Conservation (phyloP, 768 basidiomycete genomes). For the Russula sp. region DNA sequence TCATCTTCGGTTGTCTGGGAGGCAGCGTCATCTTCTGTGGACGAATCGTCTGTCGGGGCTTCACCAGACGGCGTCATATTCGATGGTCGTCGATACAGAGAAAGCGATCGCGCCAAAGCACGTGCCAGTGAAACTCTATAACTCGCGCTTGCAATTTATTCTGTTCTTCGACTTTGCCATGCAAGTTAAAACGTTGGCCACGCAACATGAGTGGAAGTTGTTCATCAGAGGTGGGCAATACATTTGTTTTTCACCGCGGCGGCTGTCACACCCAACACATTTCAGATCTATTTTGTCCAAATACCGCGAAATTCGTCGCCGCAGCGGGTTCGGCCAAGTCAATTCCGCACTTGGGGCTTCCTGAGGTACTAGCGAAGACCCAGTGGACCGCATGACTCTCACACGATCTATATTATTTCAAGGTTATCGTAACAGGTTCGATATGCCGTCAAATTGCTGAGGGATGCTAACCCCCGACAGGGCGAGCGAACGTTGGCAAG, state of each 20-base stretch:
- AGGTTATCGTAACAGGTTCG: slow-evolving; percentile 22
- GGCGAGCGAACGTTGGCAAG: slow-evolving; percentile 75
- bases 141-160: too few species aligned
- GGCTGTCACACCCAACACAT: background rate
- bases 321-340: slow-evolving; percentile 14
- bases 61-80: background rate
- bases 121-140: too few species aligned
- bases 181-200: background rate
- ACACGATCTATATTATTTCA: background rate
- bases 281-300: background rate
- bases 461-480: slow-evolving; percentile 29
- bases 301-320: slow-evolving; percentile 21
- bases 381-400: background rate
- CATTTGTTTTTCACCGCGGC: too few species aligned
- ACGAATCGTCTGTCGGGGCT: slow-evolving; percentile 32
- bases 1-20: slow-evolving; percentile 86
- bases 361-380: slow-evolving; percentile 17
- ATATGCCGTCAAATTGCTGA: background rate
- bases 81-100: too few species aligned
- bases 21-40: slow-evolving; percentile 53
- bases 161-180: background rate
- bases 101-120: too few species aligned
- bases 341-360: slow-evolving; percentile 21
- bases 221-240: too few species aligned
- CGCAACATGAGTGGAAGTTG: background rate